phyloP scores from a whole-genome alignment of 2,329 filamentous ascomycete genomes.

The Hypoxylon sp. region DNA sequence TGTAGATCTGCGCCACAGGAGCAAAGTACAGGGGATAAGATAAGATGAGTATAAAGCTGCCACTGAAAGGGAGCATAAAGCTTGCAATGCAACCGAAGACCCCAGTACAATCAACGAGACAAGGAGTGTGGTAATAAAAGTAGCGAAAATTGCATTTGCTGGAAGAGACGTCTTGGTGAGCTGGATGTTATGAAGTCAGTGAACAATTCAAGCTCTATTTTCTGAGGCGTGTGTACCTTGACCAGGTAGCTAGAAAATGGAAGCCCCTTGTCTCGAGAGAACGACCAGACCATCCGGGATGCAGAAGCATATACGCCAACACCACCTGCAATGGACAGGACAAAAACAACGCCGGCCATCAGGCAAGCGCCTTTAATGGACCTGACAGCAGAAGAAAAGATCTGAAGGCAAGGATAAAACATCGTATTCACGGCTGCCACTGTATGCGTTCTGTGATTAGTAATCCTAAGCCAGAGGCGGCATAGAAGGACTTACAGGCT shows the following conservation, averaged over 20 bases:
- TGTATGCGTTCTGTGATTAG: background rate
- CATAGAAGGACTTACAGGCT: slow-evolving; percentile 4
- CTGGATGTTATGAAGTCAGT: slow-evolving; percentile 11
- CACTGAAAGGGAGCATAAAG: slow-evolving; percentile 60
- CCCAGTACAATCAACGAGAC: slow-evolving; percentile 50
- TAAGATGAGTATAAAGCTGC: slow-evolving; percentile 62
- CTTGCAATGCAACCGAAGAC: slow-evolving; percentile 59
- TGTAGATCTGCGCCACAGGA: slow-evolving; percentile 59
- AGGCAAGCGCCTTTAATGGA: slow-evolving; percentile 43
- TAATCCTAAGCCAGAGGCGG: background rate
- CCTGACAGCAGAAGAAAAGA: slow-evolving; percentile 41
- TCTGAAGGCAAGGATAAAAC: slow-evolving; percentile 50
- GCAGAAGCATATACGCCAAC: slow-evolving; percentile 45
- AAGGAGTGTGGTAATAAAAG: slow-evolving; percentile 41
- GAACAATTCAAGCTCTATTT: background rate
- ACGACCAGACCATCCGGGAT: slow-evolving; percentile 49
- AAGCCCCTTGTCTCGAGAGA: slow-evolving; percentile 46
- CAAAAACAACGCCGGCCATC: slow-evolving; percentile 46
- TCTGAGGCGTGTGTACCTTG: slow-evolving; percentile 22
- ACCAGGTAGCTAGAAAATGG: slow-evolving; percentile 34
- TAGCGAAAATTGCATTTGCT: slow-evolving; percentile 42
- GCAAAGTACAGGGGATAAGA: slow-evolving; percentile 57
- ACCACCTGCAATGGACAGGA: slow-evolving; percentile 41
- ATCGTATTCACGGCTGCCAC: slow-evolving; percentile 38
- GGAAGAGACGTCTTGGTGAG: slow-evolving; percentile 43